Percentiles rank a stretch among this genome's conserved stretches.
Conservation (phyloP, 148 eudicot genomes). For the Salicornia ramosissima region DNA sequence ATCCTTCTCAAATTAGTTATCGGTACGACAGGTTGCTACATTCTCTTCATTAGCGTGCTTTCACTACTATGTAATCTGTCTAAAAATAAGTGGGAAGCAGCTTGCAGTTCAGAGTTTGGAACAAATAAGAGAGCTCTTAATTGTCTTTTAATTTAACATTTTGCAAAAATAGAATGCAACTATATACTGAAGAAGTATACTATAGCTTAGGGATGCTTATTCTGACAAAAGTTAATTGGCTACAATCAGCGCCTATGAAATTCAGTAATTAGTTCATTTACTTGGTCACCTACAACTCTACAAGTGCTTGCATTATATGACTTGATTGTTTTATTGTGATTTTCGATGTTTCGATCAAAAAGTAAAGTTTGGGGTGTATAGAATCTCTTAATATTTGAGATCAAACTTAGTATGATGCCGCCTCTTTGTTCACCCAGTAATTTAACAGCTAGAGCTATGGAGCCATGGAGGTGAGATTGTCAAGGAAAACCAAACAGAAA, state of each 20-base stretch:
- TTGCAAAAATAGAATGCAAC: not conserved
- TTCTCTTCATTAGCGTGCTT: not conserved
- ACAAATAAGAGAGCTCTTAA: not conserved
- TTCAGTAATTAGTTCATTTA: no score
- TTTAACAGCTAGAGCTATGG: not conserved
- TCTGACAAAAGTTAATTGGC: not conserved
- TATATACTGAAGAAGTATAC: not conserved
- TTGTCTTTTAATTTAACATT: not conserved
- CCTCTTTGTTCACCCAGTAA: not conserved
- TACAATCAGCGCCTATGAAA: not conserved
- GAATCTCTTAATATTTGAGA: not conserved
- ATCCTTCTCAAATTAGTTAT: not conserved
- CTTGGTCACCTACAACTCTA: not conserved
- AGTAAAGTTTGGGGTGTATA: not conserved
- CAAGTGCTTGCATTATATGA: not conserved
- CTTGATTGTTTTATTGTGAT: not conserved
- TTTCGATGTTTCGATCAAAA: not conserved
- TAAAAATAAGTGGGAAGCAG: not conserved
- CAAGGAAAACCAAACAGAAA: not conserved
- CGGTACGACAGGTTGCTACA: not conserved
- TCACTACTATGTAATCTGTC: not conserved
- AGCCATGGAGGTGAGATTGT: not conserved
- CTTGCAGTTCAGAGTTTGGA: not conserved
- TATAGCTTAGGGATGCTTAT: not conserved
- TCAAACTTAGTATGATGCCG: not conserved